These are phyloP conservation scores for Ensete glaucum DNA, from an alignment of 176 grass and related monocot species.

Conservation along the genomic window DNA sequence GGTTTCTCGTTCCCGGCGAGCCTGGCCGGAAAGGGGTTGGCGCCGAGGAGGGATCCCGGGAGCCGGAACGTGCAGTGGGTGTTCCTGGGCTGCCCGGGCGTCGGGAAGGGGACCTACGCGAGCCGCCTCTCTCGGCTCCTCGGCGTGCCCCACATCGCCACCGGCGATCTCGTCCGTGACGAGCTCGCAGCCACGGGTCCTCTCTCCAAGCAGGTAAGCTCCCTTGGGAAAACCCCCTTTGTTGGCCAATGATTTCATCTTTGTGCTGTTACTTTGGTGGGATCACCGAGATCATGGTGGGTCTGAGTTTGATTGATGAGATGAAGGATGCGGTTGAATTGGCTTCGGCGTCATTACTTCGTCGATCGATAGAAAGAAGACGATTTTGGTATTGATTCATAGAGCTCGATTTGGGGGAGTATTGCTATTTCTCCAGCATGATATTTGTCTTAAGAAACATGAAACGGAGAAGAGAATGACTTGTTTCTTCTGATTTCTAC, in stretches of 20 bases:
- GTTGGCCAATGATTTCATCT: not conserved
- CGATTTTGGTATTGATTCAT: too few relatives aligned
- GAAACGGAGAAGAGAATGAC: not conserved
- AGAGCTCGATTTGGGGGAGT: too few relatives aligned
- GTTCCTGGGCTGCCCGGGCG: slow-evolving; percentile 87
- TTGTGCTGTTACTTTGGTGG: not conserved
- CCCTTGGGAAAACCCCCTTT: not conserved
- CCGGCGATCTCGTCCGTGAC: slow-evolving; percentile 90
- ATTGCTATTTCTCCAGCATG: too few relatives aligned
- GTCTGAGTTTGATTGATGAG: not conserved
- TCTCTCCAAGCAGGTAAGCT: slow-evolving; percentile 44
- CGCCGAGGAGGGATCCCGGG: slow-evolving; percentile 24
- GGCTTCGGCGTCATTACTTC: too few relatives aligned
- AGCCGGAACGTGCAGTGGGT: slow-evolving; percentile 78
- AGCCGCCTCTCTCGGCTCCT: slow-evolving; percentile 78
- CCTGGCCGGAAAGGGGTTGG: slow-evolving; percentile 3
- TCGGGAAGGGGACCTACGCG: slow-evolving; percentile 96
- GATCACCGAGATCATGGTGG: not conserved
- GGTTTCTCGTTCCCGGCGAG: not conserved
- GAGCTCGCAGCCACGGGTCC: slow-evolving; percentile 46
- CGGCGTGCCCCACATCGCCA: slow-evolving; percentile 86
- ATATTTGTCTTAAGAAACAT: not conserved
- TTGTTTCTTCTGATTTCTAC: not conserved
- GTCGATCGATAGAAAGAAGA: too few relatives aligned
- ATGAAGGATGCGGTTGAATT: too few relatives aligned